phyloP scores from a whole-genome alignment of 305 asterid genomes.

The Ajuga reptans region DNA sequence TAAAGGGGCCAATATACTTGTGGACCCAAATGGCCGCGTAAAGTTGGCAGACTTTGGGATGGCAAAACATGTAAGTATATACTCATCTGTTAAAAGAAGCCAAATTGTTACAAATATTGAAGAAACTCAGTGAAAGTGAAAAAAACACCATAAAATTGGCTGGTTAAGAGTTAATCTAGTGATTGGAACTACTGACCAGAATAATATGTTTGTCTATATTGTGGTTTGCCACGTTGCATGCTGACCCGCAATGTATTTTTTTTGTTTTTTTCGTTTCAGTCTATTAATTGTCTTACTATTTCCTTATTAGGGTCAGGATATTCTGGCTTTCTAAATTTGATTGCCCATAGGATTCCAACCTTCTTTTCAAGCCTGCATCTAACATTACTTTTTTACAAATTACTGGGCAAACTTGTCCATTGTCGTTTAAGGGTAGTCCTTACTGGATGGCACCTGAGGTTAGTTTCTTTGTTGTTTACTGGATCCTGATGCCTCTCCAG shows the following conservation, averaged over 20 bases:
- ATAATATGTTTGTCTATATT: neutral
- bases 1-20: slow-evolving; percentile 95
- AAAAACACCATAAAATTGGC: slow-evolving; percentile 4
- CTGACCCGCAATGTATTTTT: neutral
- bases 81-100: slow-evolving; percentile 1
- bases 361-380: neutral
- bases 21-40: slow-evolving; percentile 90
- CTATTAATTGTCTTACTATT: neutral
- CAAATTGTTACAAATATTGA: neutral
- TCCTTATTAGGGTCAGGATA: neutral
- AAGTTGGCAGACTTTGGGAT: slow-evolving; percentile 94
- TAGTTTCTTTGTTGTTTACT: slow-evolving; percentile 16
- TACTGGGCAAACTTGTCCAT: slow-evolving; percentile 67
- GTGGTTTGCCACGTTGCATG: neutral
- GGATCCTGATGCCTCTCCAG: neutral
- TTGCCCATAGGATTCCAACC: neutral
- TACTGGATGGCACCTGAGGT: slow-evolving; percentile 99
- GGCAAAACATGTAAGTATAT: slow-evolving; percentile 86
- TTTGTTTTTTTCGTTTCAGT: neutral
- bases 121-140: neutral
- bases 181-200: slow-evolving; percentile 15
- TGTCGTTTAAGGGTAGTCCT: slow-evolving; percentile 87
- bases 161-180: slow-evolving; percentile 8
- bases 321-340: neutral
- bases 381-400: slow-evolving; percentile 39